Percentiles rank a stretch among this genome's conserved stretches.
Conservation (phyloP, 108 stramenopile genomes). For the Licmophora abbreviata region DNA sequence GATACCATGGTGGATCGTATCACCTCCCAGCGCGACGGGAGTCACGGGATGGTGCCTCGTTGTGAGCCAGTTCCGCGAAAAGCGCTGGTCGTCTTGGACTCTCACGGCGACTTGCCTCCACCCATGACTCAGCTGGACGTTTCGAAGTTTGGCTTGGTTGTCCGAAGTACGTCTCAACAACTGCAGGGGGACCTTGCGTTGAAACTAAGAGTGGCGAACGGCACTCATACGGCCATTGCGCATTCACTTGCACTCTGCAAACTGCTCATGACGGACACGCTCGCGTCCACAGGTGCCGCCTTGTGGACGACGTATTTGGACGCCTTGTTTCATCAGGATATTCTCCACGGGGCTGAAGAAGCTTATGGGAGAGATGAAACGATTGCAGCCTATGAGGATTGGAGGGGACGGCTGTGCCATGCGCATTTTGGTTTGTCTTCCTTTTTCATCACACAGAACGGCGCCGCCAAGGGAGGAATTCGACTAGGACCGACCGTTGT, state of each 20-base stretch:
- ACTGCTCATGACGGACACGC: constrained; percentile 30
- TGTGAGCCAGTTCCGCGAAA: constrained; percentile 78
- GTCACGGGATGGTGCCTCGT: constrained; percentile 49
- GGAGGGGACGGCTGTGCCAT: constrained; percentile 71
- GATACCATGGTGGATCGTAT: constrained; percentile 92
- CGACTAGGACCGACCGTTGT: constrained; percentile 68
- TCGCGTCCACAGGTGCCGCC: background rate
- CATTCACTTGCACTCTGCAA: constrained; percentile 70
- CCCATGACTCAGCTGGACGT: background rate
- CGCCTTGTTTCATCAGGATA: constrained; percentile 63
- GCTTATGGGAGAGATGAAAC: constrained; percentile 22
- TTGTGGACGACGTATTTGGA: constrained; percentile 57
- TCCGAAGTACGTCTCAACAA: constrained; percentile 25
- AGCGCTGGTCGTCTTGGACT: constrained; percentile 78
- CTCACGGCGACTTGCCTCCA: constrained; percentile 25
- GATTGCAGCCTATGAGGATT: constrained; percentile 56
- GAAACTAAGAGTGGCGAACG: constrained; percentile 87
- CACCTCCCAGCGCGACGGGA: constrained; percentile 47
- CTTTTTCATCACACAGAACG: constrained; percentile 91
- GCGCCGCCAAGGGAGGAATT: constrained; percentile 83
- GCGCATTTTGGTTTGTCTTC: constrained; percentile 80
- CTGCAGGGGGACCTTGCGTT: constrained; percentile 67
- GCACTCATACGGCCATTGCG: constrained; percentile 85
- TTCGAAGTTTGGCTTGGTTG: constrained; percentile 21
- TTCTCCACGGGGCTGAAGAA: constrained; percentile 25